Conservation (phyloP, 163 green algal genomes). For the Dunaliella salina region DNA sequence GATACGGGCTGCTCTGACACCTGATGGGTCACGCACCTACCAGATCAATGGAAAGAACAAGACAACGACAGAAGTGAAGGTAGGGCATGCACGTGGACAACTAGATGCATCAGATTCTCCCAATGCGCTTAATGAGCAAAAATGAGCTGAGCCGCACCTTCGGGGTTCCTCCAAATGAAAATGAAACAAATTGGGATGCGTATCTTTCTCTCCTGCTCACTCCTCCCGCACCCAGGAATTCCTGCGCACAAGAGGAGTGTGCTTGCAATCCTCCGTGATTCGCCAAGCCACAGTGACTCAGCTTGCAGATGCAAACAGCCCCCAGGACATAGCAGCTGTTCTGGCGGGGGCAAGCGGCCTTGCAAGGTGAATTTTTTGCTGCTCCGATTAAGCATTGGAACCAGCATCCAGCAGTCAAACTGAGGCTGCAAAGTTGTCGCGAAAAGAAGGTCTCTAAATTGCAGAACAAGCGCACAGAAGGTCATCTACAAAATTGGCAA, state of each 20-base stretch:
- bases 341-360: slow-evolving; percentile 37
- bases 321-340: slow-evolving; percentile 18
- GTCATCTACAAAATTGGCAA: too few species aligned
- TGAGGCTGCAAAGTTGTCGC: too few species aligned
- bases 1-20: slow-evolving; percentile 20
- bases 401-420: too few species aligned
- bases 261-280: slow-evolving; percentile 27
- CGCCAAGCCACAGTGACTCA: slow-evolving; percentile 33
- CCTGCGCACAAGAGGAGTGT: slow-evolving; percentile 19
- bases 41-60: slow-evolving; percentile 23
- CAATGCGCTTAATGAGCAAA: too few species aligned
- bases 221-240: slow-evolving; percentile 25
- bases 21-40: slow-evolving; percentile 25
- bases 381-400: too few species aligned
- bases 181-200: too few species aligned
- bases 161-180: too few species aligned
- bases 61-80: slow-evolving; percentile 36
- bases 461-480: too few species aligned
- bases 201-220: too few species aligned
- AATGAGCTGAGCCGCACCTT: too few species aligned
- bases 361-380: background rate
- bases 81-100: slow-evolving; percentile 2
- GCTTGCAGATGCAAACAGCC: slow-evolving; percentile 38
- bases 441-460: too few species aligned
- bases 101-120: too few species aligned